These are phyloP conservation scores for Zygoascus ofunaensis DNA, from an alignment of 805 yeast species.

Conservation along the genomic window DNA sequence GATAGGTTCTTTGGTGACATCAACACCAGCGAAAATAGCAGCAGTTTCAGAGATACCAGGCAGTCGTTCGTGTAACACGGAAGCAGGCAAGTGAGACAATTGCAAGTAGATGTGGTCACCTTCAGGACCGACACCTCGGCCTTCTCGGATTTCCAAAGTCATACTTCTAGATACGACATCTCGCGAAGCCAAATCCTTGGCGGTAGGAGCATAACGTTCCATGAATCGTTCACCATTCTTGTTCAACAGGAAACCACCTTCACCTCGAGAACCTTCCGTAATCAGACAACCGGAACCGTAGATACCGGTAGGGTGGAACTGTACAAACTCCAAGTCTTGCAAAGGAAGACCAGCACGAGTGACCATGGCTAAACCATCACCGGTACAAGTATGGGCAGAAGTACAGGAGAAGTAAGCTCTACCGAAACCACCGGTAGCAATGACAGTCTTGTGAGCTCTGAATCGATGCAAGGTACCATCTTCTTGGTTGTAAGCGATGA, in stretches of 20 bases:
- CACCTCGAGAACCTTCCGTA: slow-evolving; percentile 99
- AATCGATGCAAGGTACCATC: slow-evolving; percentile 98
- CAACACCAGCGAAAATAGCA: slow-evolving; percentile 97
- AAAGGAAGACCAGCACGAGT: slow-evolving; percentile 96
- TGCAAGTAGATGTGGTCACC: slow-evolving; percentile 94
- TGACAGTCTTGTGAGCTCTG: slow-evolving; percentile 90
- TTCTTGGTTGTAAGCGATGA: slow-evolving; percentile 95
- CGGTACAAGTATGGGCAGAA: slow-evolving; percentile 98
- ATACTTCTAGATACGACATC: slow-evolving; percentile 98
- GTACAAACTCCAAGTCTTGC: slow-evolving; percentile 95
- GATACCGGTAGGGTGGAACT: slow-evolving; percentile 99
- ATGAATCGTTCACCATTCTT: slow-evolving; percentile 98
- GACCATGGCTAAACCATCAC: slow-evolving; percentile 98
- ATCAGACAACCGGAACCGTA: slow-evolving; percentile 98
- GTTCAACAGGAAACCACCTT: slow-evolving; percentile 95
- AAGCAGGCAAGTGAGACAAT: slow-evolving; percentile 86
- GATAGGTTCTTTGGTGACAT: slow-evolving; percentile 97
- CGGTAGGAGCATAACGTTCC: slow-evolving; percentile 99
- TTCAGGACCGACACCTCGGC: slow-evolving; percentile 96
- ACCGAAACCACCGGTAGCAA: slow-evolving; percentile 99
- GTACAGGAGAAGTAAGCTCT: slow-evolving; percentile 98
- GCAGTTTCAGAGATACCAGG: slow-evolving; percentile 99
- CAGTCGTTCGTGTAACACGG: slow-evolving; percentile 85
- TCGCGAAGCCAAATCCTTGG: slow-evolving; percentile 96
- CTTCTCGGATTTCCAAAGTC: slow-evolving; percentile 96